phyloP scores from a whole-genome alignment of 2,329 filamentous ascomycete species.

The Trichoderma sp. region DNA sequence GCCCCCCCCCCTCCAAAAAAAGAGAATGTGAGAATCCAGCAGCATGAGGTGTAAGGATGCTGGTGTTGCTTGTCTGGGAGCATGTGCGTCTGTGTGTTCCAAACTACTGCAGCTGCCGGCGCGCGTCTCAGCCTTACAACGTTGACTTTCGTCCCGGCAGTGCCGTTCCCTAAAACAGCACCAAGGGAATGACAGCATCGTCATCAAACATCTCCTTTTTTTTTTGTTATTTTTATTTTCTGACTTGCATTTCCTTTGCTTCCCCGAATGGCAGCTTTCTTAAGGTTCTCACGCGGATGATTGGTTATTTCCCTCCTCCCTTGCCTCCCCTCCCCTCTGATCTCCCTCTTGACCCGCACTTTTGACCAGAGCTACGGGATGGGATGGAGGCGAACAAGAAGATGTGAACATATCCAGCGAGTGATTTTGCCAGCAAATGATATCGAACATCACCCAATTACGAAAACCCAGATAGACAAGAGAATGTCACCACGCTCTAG shows the following conservation, averaged over 20 bases:
- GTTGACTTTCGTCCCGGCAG: slow-evolving; percentile 15
- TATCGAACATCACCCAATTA: not conserved
- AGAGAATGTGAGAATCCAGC: not conserved
- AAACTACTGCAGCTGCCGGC: slow-evolving; percentile 27
- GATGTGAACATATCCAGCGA: not conserved
- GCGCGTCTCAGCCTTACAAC: slow-evolving; percentile 29
- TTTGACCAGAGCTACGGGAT: not conserved
- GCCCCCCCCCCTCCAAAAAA: too few species aligned
- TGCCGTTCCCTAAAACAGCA: slow-evolving; percentile 23
- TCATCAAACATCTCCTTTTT: slow-evolving; percentile 21
- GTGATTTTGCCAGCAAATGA: not conserved
- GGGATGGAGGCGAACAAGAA: not conserved
- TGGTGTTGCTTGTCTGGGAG: not conserved
- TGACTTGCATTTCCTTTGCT: slow-evolving; percentile 16
- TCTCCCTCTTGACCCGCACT: not conserved
- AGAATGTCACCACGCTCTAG: not conserved
- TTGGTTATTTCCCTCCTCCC: not conserved
- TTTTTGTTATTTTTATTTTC: not conserved
- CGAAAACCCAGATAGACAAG: not conserved
- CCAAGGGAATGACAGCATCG: slow-evolving; percentile 25
- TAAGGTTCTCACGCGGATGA: slow-evolving; percentile 27
- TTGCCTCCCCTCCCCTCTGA: not conserved
- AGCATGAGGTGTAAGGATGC: not conserved
- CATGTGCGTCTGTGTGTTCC: slow-evolving; percentile 19
- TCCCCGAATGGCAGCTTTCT: slow-evolving; percentile 24